phyloP scores from a whole-genome alignment of 2,329 filamentous ascomycete species.

The Fusarium nelsonii region DNA sequence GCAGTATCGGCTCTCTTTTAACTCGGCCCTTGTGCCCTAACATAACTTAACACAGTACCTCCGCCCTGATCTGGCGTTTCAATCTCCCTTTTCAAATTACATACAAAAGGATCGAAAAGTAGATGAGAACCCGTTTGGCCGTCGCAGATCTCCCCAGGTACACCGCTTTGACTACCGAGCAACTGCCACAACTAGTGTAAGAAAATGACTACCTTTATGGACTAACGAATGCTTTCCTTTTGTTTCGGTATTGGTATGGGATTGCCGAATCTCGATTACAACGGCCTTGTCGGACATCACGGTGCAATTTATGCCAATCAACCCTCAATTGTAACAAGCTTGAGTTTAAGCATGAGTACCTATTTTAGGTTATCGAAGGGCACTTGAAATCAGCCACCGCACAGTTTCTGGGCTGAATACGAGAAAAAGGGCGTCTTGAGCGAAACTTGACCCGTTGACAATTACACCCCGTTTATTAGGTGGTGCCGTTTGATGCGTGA shows the following conservation, averaged over 20 bases:
- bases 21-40: not conserved
- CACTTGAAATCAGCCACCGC: not conserved
- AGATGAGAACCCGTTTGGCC: constrained; percentile 29
- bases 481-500: too few species aligned
- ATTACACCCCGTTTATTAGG: too few species aligned
- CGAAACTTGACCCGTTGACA: too few species aligned
- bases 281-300: not conserved
- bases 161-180: constrained; percentile 7
- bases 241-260: not conserved
- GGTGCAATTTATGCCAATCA: not conserved
- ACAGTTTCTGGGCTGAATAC: not conserved
- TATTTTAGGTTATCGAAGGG: not conserved
- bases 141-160: not conserved
- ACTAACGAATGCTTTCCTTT: not conserved
- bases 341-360: not conserved
- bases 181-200: constrained; percentile 5
- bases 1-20: constrained; percentile 12
- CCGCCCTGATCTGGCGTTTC: not conserved
- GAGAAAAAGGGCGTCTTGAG: too few species aligned
- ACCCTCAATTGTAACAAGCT: not conserved
- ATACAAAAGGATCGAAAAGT: constrained; percentile 12
- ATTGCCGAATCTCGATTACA: not conserved
- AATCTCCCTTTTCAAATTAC: not conserved
- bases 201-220: not conserved
- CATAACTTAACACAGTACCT: not conserved